phyloP scores from a whole-genome alignment of 306 rosid species.

The Prunus armeniaca region DNA sequence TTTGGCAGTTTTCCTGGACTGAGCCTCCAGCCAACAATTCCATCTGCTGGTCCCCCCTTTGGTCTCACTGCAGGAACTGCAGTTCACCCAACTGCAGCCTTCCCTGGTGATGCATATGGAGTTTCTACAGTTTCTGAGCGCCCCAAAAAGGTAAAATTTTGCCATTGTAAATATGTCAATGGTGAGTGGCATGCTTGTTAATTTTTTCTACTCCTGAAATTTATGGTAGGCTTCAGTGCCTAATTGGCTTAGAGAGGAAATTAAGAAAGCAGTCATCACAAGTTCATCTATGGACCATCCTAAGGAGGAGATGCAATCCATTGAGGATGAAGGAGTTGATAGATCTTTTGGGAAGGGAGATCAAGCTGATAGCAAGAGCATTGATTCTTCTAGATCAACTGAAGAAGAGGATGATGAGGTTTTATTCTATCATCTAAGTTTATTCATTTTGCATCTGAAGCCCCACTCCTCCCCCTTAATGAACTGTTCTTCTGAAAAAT shows the following conservation, averaged over 20 bases:
- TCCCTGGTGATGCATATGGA: constrained; percentile 79
- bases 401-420: constrained; percentile 99
- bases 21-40: constrained; percentile 58
- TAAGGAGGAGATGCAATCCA: constrained; percentile 51
- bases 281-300: constrained; percentile 67
- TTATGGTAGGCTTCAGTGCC: constrained; percentile 83
- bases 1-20: constrained; percentile 87
- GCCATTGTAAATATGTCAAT: constrained; percentile 23
- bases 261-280: constrained; percentile 77
- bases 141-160: constrained; percentile 73
- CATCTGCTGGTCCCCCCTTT: constrained; percentile 59
- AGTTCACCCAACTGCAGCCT: constrained; percentile 55
- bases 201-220: constrained; percentile 20
- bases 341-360: constrained; percentile 53
- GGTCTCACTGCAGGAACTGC: constrained; percentile 52
- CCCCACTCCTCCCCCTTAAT: background rate
- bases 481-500: background rate
- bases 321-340: constrained; percentile 51
- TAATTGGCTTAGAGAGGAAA: constrained; percentile 96
- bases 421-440: constrained; percentile 18
- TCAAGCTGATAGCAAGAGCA: constrained; percentile 71
- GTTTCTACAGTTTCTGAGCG: constrained; percentile 77
- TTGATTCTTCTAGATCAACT: constrained; percentile 78
- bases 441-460: background rate
- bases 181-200: constrained; percentile 7